Evolutionary conservation across 1,284 basidiomycete species (phyloP).

Genomic region (Rhodotorula sp.): DNA sequence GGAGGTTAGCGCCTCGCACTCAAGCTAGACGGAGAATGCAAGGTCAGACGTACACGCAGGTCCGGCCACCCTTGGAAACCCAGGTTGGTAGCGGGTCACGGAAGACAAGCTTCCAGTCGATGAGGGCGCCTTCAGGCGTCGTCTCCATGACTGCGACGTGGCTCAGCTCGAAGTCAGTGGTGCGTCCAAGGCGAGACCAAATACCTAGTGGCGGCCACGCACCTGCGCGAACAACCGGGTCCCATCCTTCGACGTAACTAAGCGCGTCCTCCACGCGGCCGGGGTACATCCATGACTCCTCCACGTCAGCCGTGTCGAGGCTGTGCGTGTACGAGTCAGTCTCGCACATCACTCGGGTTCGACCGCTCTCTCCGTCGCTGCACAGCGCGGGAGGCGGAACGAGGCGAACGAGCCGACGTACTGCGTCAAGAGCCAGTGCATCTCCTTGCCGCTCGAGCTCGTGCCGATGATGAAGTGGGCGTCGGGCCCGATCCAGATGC

Average conservation of each 20-base stretch:
- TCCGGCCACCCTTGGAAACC: constrained; percentile 10
- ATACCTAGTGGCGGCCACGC: background rate
- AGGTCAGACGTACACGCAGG: background rate
- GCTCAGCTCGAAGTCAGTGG: too few species aligned
- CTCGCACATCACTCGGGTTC: background rate
- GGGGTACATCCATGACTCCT: constrained; percentile 41
- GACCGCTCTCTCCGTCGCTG: background rate
- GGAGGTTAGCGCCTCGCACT: background rate
- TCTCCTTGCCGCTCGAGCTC: constrained; percentile 36
- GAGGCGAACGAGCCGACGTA: constrained; percentile 3
- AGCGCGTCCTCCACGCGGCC: constrained; percentile 43
- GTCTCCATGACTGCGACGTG: constrained; percentile 6
- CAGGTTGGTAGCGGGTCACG: constrained; percentile 41
- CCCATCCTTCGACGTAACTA: constrained; percentile 29
- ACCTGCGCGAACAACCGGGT: constrained; percentile 10
- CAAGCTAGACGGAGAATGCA: background rate
- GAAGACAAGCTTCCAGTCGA: constrained; percentile 44
- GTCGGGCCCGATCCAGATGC: constrained; percentile 28
- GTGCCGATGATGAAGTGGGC: constrained; percentile 41
- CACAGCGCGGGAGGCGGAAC: background rate
- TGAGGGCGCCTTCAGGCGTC: constrained; percentile 4
- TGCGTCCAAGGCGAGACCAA: fast-evolving
- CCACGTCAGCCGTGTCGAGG: constrained; percentile 39
- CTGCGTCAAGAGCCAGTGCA: constrained; percentile 43
- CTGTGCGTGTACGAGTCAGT: background rate